These are phyloP conservation scores for Ehretia macrophylla DNA, from an alignment of 257 asterid genomes.

Conservation along the genomic window DNA sequence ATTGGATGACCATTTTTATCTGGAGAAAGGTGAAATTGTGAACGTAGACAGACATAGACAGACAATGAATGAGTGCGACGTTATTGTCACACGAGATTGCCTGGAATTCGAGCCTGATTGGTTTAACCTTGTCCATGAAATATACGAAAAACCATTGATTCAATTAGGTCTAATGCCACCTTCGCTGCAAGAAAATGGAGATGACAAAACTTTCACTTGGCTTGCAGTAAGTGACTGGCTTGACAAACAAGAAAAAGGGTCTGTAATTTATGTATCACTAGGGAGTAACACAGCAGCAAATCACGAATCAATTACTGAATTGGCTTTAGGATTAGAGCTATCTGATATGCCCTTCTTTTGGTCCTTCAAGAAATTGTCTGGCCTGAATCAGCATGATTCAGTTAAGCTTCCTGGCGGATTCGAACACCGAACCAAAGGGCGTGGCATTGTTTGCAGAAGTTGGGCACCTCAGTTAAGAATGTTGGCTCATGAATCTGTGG, in stretches of 20 bases:
- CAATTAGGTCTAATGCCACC: constrained; percentile 27
- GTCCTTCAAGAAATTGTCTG: constrained; percentile 1
- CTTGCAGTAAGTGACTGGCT: constrained; percentile 11
- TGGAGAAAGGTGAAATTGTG: background rate
- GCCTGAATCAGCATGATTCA: background rate
- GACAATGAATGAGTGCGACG: constrained; percentile 9
- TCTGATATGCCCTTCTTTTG: constrained; percentile 11
- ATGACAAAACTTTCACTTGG: constrained; percentile 6
- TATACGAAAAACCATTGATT: constrained; percentile 18
- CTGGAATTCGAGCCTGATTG: constrained; percentile 22
- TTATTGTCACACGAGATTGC: constrained; percentile 16
- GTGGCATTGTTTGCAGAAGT: constrained; percentile 7
- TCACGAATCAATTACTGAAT: background rate
- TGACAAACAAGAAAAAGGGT: constrained; percentile 8
- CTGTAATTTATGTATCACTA: constrained; percentile 25
- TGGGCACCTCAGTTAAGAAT: constrained; percentile 21
- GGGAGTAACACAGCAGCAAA: constrained; percentile 26
- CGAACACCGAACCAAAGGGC: constrained; percentile 13
- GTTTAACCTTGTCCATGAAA: constrained; percentile 18
- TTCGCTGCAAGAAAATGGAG: background rate
- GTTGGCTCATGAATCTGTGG: constrained; percentile 11
- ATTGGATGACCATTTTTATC: constrained; percentile 13
- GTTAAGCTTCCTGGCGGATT: constrained; percentile 3
- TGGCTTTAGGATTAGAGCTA: constrained; percentile 10
- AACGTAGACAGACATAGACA: background rate